Evolutionary conservation across 441 rosid genomes (phyloP), one percentile per base, ranked within the genome.

Genomic region (Mallotus japonicus): DNA sequence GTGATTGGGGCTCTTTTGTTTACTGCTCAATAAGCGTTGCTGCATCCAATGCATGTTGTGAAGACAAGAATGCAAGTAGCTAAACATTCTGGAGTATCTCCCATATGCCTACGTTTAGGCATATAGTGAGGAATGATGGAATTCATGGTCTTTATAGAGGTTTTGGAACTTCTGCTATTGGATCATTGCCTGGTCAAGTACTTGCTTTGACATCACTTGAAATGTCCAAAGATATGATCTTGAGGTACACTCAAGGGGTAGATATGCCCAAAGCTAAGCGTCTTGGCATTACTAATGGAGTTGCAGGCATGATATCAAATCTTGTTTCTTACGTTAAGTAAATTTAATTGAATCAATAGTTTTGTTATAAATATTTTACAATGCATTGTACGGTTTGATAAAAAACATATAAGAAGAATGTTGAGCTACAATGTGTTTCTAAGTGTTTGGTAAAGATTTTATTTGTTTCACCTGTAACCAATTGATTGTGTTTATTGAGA

Each of bases 1-100:
- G 46, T 82, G 0, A 85, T 83, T 22, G 89, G 92, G 57, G 88
- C 92, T 32, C 37, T 83, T 19, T 87, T 88, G 54, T 84, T 90
- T 51, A 85, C 91, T 7, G 87, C 79, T n/a, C 91, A 85, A 75
- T 83, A 82, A 72, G 87, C 83, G 6, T 57, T 85, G 37, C 83
- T 87, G n/a, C 90, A 88, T 81, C 91, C 89, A 13, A 87, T 86
- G 0, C 79, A 81, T 22, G 90, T 88, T 16, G 91, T 87, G 40
- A 90, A 87, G 83, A 90, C 91, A 0, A 80, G 87, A 70, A 83
- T 84, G 88, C 92, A 88, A 79, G 92, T 84, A 9, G 88, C 85
- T 68, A 79, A 44, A 44, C 47, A 73, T 78, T 83, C 86, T 24
- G 83, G 83, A 16, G 20, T 74, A 42, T 75, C 87, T 62, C 84